Evolutionary conservation across 192 early-diverging fungal species (phyloP), one percentile per base, ranked within the genome.

Genomic region (Spizellomyces sp.): DNA sequence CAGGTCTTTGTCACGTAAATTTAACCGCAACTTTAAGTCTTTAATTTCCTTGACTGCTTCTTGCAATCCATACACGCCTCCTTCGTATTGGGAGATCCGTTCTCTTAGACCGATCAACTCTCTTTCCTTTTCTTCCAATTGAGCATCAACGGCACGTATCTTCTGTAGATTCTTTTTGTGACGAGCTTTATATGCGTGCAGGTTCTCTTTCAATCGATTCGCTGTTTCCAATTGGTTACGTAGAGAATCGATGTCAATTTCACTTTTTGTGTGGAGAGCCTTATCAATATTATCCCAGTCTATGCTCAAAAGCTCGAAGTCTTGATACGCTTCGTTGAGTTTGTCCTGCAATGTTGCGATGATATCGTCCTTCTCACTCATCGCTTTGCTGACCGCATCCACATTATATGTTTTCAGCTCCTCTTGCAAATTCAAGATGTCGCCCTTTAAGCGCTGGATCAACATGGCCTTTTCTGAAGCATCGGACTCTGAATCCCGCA

Each of bases 231-330:
- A 21, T 46, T 81, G 66, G 55, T 36, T 21, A 54, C 73, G 45
- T 22, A 73, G 14, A 36, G 65, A 55, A 12, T 73, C 80, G 17
- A 69, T 48, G 22, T 48, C 59, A 5, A 75, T 27, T 8, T 48
- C 56, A 19, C 59, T 46, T 58, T 65, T 44, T 72, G 17, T 41
- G 9, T 44, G 47, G 21, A 84, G 56, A 10, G 71, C 58, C 36
- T 69, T 27, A 65, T 86, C 84, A 14, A 87, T 67, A 48, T 78
- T 44, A 57, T 83, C 80, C 83, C 83, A 87, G 64, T 87, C 85
- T n/a, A 81, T 10, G 45, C 75, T 79, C 8, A 87, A 74, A 22
- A 84, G 62, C 73, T 86, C 82, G 67, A 87, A 82, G 55, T 87
- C 85, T 5, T 50, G 67, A 22, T 81, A 73, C 5, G 81, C 57